Evolutionary conservation across 2,329 filamentous ascomycete genomes (phyloP), one percentile per base, ranked within the genome.

Genomic region (Nannizzia gypsea): DNA sequence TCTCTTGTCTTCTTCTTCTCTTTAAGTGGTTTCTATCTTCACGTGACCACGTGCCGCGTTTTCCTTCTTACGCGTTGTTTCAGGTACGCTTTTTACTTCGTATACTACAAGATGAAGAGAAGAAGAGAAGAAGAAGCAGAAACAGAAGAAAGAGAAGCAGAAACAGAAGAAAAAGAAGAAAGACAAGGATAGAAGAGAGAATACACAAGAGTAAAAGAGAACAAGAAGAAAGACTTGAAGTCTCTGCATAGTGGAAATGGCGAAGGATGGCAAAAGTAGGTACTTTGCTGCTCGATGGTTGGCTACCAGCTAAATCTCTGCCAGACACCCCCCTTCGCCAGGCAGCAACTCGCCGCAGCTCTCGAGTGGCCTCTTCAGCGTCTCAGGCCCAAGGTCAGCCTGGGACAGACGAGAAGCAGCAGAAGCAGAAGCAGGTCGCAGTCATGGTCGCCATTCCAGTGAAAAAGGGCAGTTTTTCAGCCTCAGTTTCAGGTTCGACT

Each of bases 401-500:
- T 31, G 50, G 6, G 3, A 55, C n/a, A 34, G 31, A 34, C 11
- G 31, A 34, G 31, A 34, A n/a, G n/a, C 31, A 11, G 28, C 28
- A 5, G n/a, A 8, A 15, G 15, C 13, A 56, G 54, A 17, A 6
- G 15, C 15, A 56, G 36, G 22, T 8, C 6, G n/a, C 15, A 13
- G 28, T 58, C 40, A 46, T 58, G 36, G 56, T 58, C 11, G 17
- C 56, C 15, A 28, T 59, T 3, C 57, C 57, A 5, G 38, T 65
- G 8, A 68, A 65, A 8, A 42, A 17, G 38, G 38, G n/a, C 38
- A 42, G 15, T 4, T n/a, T 71, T 1, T 70, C 70, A 40, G 73
- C 76, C 26, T 66, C 74, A 3, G 74, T 73, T 22, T 56, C 52
- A 31, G 9, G 9, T 11, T 34, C 31, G 11, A 11, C 44, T 66